phyloP scores from a whole-genome alignment of 805 yeast species.

The Cyberlindnera galapagoensis region DNA sequence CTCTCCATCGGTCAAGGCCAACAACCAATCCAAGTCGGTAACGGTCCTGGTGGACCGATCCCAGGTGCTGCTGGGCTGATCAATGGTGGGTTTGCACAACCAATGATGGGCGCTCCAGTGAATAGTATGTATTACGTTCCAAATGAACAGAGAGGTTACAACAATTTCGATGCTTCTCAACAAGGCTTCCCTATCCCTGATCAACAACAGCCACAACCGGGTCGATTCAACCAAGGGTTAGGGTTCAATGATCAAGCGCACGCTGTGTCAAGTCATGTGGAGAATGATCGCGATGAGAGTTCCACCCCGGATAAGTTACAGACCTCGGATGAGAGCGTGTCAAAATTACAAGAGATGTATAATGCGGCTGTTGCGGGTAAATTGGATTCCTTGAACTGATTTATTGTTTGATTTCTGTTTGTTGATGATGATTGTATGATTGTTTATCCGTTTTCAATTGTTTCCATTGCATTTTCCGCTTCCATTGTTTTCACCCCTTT shows the following conservation, averaged over 20 bases:
- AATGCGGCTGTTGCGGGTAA: conserved; percentile 23
- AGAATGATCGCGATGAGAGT: conserved; percentile 1
- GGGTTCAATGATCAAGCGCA: background rate
- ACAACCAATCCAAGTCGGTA: background rate
- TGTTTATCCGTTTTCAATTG: conserved; percentile 1
- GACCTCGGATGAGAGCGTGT: conserved; percentile 9
- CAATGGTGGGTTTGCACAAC: conserved; percentile 9
- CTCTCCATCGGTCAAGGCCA: conserved; percentile 4
- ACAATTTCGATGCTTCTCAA: too few species aligned
- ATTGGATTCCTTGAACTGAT: conserved; percentile 18
- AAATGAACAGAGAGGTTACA: conserved; percentile 7
- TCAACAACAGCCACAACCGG: conserved; percentile 12
- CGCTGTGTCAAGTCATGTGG: background rate
- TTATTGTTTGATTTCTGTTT: conserved; percentile 1
- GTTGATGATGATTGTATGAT: background rate
- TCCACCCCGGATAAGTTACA: conserved; percentile 4
- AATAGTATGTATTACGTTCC: conserved; percentile 18
- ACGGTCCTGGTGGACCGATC: background rate
- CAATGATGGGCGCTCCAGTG: conserved; percentile 11
- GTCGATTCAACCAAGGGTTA: background rate
- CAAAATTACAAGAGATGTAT: conserved; percentile 22
- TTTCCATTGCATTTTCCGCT: background rate
- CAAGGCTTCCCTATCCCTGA: conserved; percentile 3
- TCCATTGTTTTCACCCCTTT: background rate
- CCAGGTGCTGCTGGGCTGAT: conserved; percentile 3